Percentiles rank a stretch among this genome's conserved stretches.
Conservation (phyloP, 1,284 basidiomycete species). For the Singerocomus rubriflavus region DNA sequence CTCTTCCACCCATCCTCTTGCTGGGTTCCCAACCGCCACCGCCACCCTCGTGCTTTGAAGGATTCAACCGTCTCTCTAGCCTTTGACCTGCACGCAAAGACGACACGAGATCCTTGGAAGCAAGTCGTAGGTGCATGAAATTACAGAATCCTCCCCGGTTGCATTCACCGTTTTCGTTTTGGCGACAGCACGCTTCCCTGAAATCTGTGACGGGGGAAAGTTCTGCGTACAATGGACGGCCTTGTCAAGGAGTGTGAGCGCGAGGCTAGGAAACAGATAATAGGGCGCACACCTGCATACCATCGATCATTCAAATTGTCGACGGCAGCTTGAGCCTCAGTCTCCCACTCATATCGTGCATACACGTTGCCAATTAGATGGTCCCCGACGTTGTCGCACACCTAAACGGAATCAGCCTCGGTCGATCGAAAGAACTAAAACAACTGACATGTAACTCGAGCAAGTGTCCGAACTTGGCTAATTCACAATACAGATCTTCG, state of each 20-base stretch:
- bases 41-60: conserved; percentile 56
- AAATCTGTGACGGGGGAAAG: conserved; percentile 99
- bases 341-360: conserved; percentile 97
- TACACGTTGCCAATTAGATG: conserved; percentile 99
- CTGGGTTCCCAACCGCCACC: conserved; percentile 78
- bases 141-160: conserved; percentile 98
- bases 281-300: conserved; percentile 80
- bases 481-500: conserved; percentile 90
- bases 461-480: conserved; percentile 93
- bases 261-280: conserved; percentile 6
- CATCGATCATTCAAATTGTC: conserved; percentile 94
- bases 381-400: conserved; percentile 99
- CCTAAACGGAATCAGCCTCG: conserved; percentile 40
- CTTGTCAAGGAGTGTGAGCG: conserved; percentile 38
- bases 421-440: background rate
- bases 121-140: conserved; percentile 95
- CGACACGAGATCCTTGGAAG: conserved; percentile 77
- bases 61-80: conserved; percentile 74
- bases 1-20: conserved; percentile 59
- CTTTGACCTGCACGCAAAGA: conserved; percentile 81
- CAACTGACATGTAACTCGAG: conserved; percentile 87
- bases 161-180: conserved; percentile 97
- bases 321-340: conserved; percentile 92
- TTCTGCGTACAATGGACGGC: conserved; percentile 96
- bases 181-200: conserved; percentile 96